Percentiles rank a stretch among this genome's conserved stretches.
These are phyloP conservation scores for Dissophora globulifera DNA, from an alignment of 192 early-diverging fungal genomes.

Conservation along the genomic window DNA sequence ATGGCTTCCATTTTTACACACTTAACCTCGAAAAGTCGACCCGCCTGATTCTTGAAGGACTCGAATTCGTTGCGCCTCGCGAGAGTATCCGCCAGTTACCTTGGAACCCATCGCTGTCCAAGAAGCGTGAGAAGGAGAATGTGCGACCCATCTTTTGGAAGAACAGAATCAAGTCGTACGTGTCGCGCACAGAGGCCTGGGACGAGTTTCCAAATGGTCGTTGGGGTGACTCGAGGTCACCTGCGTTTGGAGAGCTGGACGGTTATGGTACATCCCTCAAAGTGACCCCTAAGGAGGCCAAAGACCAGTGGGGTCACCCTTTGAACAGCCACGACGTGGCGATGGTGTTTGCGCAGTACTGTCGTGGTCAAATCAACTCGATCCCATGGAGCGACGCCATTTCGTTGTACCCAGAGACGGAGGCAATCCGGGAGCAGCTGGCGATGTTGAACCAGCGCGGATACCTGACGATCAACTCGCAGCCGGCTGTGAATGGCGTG, in stretches of 20 bases:
- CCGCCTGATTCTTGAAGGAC: constrained; percentile 81
- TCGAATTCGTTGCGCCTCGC: constrained; percentile 73
- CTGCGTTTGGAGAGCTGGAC: constrained; percentile 73
- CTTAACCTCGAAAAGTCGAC: constrained; percentile 91
- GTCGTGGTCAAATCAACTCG: constrained; percentile 76
- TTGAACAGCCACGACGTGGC: constrained; percentile 72
- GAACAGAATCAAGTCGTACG: constrained; percentile 93
- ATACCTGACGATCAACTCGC: constrained; percentile 94
- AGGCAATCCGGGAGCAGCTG: constrained; percentile 75
- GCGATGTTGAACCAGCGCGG: constrained; percentile 78
- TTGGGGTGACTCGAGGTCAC: constrained; percentile 97
- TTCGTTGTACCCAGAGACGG: constrained; percentile 73
- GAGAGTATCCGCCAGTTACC: constrained; percentile 77
- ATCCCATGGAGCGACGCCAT: constrained; percentile 94
- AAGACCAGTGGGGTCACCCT: constrained; percentile 86
- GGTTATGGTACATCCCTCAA: constrained; percentile 81
- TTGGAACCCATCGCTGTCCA: constrained; percentile 74
- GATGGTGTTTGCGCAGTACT: constrained; percentile 85
- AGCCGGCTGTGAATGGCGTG: constrained; percentile 94
- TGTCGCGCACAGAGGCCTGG: constrained; percentile 84
- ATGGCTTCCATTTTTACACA: constrained; percentile 94
- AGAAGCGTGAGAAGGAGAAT: constrained; percentile 90
- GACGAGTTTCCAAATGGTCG: constrained; percentile 99
- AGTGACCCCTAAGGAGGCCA: constrained; percentile 71
- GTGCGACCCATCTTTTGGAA: constrained; percentile 99